Percentiles rank a stretch among this genome's conserved stretches.
Conservation (phyloP, 2,329 filamentous ascomycete genomes). For the Colletotrichum limetticola region DNA sequence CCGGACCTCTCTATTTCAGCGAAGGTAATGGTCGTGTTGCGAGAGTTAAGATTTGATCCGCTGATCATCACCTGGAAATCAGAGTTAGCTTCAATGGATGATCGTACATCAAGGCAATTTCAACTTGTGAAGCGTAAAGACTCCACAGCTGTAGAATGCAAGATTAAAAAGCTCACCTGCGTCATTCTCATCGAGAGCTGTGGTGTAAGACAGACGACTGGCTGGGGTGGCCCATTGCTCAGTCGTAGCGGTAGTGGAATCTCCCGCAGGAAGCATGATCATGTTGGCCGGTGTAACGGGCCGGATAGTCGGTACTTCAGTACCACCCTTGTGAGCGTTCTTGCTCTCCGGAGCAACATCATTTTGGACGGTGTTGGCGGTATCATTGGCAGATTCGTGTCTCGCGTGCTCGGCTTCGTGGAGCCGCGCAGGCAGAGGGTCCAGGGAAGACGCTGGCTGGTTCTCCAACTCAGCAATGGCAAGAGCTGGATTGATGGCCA, state of each 20-base stretch:
- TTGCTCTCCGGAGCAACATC: not conserved
- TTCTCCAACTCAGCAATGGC: slow-evolving; percentile 23
- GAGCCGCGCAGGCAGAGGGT: not conserved
- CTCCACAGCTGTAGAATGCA: not conserved
- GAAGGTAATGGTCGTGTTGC: not conserved
- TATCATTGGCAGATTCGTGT: not conserved
- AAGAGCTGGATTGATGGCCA: slow-evolving; percentile 11
- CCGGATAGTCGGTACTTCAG: not conserved
- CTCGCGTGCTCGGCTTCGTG: slow-evolving; percentile 14
- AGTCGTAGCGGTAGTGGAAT: slow-evolving; percentile 22
- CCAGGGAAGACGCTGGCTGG: not conserved
- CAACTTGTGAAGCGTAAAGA: not conserved
- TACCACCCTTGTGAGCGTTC: not conserved
- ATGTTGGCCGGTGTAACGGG: slow-evolving; percentile 29
- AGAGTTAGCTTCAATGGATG: not conserved
- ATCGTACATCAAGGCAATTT: not conserved
- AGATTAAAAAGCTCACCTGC: not conserved
- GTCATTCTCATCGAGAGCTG: not conserved
- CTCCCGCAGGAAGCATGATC: not conserved
- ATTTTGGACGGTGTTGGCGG: not conserved
- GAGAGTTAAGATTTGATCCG: not conserved
- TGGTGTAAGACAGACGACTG: slow-evolving; percentile 25
- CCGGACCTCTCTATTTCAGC: not conserved
- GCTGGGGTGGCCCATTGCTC: slow-evolving; percentile 30
- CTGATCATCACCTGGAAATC: not conserved